Conservation (phyloP, 176 grass and related monocot species). For the maize (Zea mays) region Zm-B73-REFERENCE-NAM-5.0 NC_050096.1:219666001-219666500, state of each 20-base stretch:
- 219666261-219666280: neutral
- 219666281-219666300: neutral
- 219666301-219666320: constrained; percentile 17
- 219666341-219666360: neutral
- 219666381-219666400: neutral
- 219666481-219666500: neutral
- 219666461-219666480: neutral
- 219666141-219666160: neutral
- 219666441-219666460: neutral
- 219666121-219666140: neutral
- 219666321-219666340: neutral
- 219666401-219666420: too few species aligned
- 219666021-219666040: neutral
- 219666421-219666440: neutral
- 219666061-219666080: neutral
- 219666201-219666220: neutral
- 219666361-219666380: neutral
- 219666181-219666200: neutral
- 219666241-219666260: constrained; percentile 17
- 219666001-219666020: neutral
- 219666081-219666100: neutral
- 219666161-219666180: neutral
- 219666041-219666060: neutral
- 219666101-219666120: constrained; percentile 13
- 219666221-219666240: neutral